Evolutionary conservation across 2,329 filamentous ascomycete species (phyloP).

Genomic region (Nothophoma quercina): DNA sequence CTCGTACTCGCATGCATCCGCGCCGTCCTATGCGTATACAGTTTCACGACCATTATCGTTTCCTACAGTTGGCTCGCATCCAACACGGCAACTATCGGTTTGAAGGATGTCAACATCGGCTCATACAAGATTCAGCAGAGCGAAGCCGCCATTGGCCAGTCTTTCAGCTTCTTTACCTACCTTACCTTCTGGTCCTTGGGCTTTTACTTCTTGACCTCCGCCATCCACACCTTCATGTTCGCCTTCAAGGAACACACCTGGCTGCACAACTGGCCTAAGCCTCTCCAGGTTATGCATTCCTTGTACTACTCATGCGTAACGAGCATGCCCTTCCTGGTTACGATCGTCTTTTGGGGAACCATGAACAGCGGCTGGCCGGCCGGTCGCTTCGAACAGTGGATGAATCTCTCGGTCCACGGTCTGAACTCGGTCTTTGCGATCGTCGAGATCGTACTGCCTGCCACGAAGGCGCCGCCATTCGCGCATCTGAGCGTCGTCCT

Average conservation of each 20-base stretch:
- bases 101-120: slow-evolving; percentile 37
- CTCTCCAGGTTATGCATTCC: slow-evolving; percentile 44
- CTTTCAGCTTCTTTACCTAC: slow-evolving; percentile 82
- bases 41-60: slow-evolving; percentile 72
- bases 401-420: slow-evolving; percentile 75
- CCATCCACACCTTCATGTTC: slow-evolving; percentile 73
- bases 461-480: slow-evolving; percentile 67
- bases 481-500: slow-evolving; percentile 71
- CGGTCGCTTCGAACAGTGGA: slow-evolving; percentile 52
- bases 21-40: slow-evolving; percentile 64
- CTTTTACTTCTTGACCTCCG: slow-evolving; percentile 75
- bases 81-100: slow-evolving; percentile 24
- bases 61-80: slow-evolving; percentile 65
- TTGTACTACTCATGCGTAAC: slow-evolving; percentile 49
- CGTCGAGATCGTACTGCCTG: slow-evolving; percentile 73
- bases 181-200: slow-evolving; percentile 81
- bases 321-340: slow-evolving; percentile 50
- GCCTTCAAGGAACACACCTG: slow-evolving; percentile 36
- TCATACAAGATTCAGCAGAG: slow-evolving; percentile 66
- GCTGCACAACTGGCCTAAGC: slow-evolving; percentile 45
- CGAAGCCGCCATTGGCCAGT: slow-evolving; percentile 64
- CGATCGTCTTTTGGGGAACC: slow-evolving; percentile 50
- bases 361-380: slow-evolving; percentile 53
- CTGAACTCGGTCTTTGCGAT: slow-evolving; percentile 75
- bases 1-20: slow-evolving; percentile 65